Percentiles rank a stretch among this genome's conserved stretches.
These are phyloP conservation scores for Phytophthora idaei DNA, from an alignment of 352 stramenopile species.

Conservation along the genomic window DNA sequence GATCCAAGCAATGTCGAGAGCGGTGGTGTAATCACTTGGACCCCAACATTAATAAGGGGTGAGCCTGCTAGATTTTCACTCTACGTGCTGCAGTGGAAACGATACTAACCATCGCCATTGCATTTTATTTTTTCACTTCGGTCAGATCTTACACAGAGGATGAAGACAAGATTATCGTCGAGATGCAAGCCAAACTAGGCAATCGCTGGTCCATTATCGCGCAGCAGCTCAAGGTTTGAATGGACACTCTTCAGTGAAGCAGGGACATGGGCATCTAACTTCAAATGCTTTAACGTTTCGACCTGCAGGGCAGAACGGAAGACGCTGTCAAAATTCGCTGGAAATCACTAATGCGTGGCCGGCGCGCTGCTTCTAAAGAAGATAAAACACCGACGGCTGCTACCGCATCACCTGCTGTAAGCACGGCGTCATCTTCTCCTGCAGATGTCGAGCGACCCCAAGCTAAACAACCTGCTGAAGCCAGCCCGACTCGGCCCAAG, in stretches of 20 bases:
- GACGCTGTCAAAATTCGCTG: constrained; percentile 94
- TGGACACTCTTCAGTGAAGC: not conserved
- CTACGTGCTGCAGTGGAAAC: not conserved
- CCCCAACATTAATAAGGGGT: constrained; percentile 94
- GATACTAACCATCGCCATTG: not conserved
- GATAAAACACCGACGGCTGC: constrained; percentile 43
- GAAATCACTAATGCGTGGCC: constrained; percentile 90
- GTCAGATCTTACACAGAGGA: constrained; percentile 86
- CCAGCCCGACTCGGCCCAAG: constrained; percentile 47
- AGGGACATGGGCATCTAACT: not conserved
- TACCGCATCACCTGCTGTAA: constrained; percentile 21
- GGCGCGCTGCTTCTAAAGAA: constrained; percentile 72
- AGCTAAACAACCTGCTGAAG: constrained; percentile 45
- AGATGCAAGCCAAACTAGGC: constrained; percentile 92
- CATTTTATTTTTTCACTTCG: not conserved
- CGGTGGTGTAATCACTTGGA: constrained; percentile 93
- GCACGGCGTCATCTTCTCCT: constrained; percentile 15
- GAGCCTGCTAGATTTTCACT: constrained; percentile 18
- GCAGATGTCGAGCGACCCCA: constrained; percentile 34
- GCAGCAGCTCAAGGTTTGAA: constrained; percentile 81
- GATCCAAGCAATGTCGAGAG: constrained; percentile 93
- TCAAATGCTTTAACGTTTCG: constrained; percentile 4
- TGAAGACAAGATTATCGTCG: constrained; percentile 93
- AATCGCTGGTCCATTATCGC: constrained; percentile 95
- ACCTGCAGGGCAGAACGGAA: constrained; percentile 86